Conservation (phyloP, 75 land plant species). For the Azolla pinnata region DNA sequence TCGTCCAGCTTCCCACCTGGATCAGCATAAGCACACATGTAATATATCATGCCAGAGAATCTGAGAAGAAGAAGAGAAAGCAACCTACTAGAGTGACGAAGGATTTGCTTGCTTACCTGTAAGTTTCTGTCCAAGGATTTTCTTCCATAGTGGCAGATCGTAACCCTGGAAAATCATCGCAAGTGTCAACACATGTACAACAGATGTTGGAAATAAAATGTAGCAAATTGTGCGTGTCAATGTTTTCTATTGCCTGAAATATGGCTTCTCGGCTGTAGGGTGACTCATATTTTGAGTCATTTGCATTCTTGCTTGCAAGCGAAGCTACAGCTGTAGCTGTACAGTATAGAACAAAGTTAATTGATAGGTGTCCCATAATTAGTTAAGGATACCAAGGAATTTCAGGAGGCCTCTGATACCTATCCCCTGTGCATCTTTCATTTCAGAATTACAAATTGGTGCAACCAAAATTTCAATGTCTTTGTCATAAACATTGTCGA, state of each 20-base stretch:
- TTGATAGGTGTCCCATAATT: background rate
- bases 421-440: slow-evolving; percentile 43
- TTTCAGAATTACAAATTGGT: slow-evolving; percentile 16
- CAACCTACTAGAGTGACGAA: too few relatives aligned
- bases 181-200: too few relatives aligned
- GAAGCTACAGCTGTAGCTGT: slow-evolving; percentile 73
- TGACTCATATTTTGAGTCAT: slow-evolving; percentile 66
- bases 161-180: slow-evolving; percentile 46
- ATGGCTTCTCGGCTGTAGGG: slow-evolving; percentile 82
- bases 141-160: slow-evolving; percentile 74
- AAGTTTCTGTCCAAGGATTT: slow-evolving; percentile 65
- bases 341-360: slow-evolving; percentile 5
- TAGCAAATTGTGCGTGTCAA: background rate
- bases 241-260: slow-evolving; percentile 34
- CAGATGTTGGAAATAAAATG: background rate
- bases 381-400: slow-evolving; percentile 2
- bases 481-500: slow-evolving; percentile 84
- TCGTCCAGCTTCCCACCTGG: slow-evolving; percentile 96
- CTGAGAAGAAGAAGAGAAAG: background rate
- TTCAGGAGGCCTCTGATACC: slow-evolving; percentile 32
- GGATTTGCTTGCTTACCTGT: slow-evolving; percentile 39
- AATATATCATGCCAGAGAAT: background rate
- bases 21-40: background rate
- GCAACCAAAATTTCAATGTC: slow-evolving; percentile 53
- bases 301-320: slow-evolving; percentile 64